Evolutionary conservation across 306 rosid species (phyloP).

Genomic region (Rosa lucieae): DNA sequence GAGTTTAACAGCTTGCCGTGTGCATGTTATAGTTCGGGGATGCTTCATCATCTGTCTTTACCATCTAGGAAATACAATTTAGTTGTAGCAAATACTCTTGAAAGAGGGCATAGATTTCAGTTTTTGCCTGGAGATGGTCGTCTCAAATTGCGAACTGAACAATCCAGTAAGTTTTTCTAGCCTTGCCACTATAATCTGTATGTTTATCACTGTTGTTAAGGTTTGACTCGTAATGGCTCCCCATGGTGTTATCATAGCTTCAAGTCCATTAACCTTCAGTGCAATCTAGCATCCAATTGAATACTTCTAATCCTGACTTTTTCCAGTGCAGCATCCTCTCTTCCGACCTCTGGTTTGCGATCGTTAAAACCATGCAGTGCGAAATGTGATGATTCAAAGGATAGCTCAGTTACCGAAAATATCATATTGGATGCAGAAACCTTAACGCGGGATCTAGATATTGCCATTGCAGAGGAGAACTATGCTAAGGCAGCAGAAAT

Average conservation of each 20-base stretch:
- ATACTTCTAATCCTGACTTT: conserved; percentile 14
- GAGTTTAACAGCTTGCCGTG: conserved; percentile 37
- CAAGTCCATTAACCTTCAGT: background rate
- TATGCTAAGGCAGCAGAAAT: conserved; percentile 79
- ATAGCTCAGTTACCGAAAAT: conserved; percentile 46
- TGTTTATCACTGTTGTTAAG: background rate
- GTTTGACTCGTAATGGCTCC: background rate
- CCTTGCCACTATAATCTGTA: conserved; percentile 8
- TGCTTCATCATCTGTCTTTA: conserved; percentile 29
- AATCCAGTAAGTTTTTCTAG: conserved; percentile 45
- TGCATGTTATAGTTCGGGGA: conserved; percentile 37
- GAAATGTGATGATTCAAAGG: conserved; percentile 58
- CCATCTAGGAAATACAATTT: conserved; percentile 27
- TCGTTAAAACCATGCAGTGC: conserved; percentile 38
- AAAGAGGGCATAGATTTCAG: conserved; percentile 26
- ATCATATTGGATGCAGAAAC: conserved; percentile 52
- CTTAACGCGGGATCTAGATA: conserved; percentile 62
- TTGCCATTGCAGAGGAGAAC: conserved; percentile 81
- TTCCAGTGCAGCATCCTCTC: conserved; percentile 37
- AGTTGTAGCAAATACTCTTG: conserved; percentile 30
- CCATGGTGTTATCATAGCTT: background rate
- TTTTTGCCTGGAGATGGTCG: conserved; percentile 25
- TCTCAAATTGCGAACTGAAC: conserved; percentile 33
- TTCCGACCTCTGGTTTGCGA: conserved; percentile 29
- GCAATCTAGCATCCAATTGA: background rate